Base-by-base conservation (phyloP, 805 yeast genomes). In the Schizosaccharomyces octosporus region DNA sequence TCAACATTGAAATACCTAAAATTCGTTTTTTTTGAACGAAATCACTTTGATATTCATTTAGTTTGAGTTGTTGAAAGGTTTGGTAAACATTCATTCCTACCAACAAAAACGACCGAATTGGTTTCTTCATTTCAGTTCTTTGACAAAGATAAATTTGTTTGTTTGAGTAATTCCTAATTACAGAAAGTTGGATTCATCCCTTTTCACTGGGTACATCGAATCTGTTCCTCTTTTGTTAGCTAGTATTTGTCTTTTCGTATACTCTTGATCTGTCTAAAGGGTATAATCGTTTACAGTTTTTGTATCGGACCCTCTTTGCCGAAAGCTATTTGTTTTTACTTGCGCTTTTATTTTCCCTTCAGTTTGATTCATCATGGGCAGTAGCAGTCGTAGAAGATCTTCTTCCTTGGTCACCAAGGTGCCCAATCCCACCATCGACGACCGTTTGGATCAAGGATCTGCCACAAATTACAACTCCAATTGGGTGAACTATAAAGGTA, bases 401-500 rank as follows among this genome's bases (percentile, higher is more conserved):
- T 57, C 60, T n/a, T 57, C 60, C 27, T 41, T 57, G 39, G 60
- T 57, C 29, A 36, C 29, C 31, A 41, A 57, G 48, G 60, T 57
- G 11, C 60, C 60, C 5, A 41, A 57, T 32, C 60, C 60, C 5
- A 83, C 88, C 19, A 79, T 86, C 67, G 97, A 90, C 66, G 94
- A 89, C 51, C 86, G 84, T 71, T 87, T 84, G 67, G 98, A 90
- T 70, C 97, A 90, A 73, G 83, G 84, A 61, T 76, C 88, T 60
- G 81, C 85, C 66, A 89, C 95, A 36, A 93, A 93, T 69, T 77
- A 88, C 73, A 93, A 93, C 70, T 97, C 97, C 32, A 83, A 83
- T 66, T 90, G 98, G 98, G 96, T 93, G 41, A 86, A 89, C 70
- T 84, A 81, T 67, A 88, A 90, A 68, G 98, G 95, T 59, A 48